Conservation (phyloP, 495 filamentous ascomycete genomes). For the Talaromyces proteolyticus region DNA sequence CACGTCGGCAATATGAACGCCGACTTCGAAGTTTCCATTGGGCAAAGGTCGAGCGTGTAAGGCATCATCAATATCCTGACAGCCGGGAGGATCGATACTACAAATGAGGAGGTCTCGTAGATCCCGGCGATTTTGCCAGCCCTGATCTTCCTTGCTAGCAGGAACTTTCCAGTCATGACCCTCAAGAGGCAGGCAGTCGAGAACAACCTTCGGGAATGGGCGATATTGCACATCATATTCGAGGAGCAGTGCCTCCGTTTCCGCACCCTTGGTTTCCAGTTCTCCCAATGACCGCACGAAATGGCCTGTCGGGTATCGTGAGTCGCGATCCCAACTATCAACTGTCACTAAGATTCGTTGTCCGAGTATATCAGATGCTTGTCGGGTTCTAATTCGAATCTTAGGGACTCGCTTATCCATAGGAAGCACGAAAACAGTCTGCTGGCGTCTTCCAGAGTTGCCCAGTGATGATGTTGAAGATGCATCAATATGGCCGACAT, state of each 20-base stretch:
- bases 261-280: slow-evolving; percentile 88
- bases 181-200: slow-evolving; percentile 87
- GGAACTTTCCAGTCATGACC: slow-evolving; percentile 95
- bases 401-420: slow-evolving; percentile 98
- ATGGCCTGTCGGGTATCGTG: slow-evolving; percentile 86
- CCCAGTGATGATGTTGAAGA: slow-evolving; percentile 68
- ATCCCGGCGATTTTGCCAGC: slow-evolving; percentile 81
- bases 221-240: slow-evolving; percentile 98
- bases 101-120: slow-evolving; percentile 83
- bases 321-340: slow-evolving; percentile 90
- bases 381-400: slow-evolving; percentile 85
- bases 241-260: slow-evolving; percentile 89
- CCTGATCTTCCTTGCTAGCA: slow-evolving; percentile 62
- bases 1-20: slow-evolving; percentile 98
- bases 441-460: slow-evolving; percentile 72
- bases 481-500: slow-evolving; percentile 90
- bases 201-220: slow-evolving; percentile 89
- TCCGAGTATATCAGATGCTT: slow-evolving; percentile 79
- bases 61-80: slow-evolving; percentile 97
- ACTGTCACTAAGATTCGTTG: slow-evolving; percentile 94
- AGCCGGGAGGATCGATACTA: slow-evolving; percentile 94
- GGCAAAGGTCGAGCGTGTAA: slow-evolving; percentile 79
- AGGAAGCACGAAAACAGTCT: slow-evolving; percentile 87
- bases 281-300: slow-evolving; percentile 92
- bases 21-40: slow-evolving; percentile 94